Conservation (phyloP, 2,329 filamentous ascomycete species). For the Cordyceps pruinosa region DNA sequence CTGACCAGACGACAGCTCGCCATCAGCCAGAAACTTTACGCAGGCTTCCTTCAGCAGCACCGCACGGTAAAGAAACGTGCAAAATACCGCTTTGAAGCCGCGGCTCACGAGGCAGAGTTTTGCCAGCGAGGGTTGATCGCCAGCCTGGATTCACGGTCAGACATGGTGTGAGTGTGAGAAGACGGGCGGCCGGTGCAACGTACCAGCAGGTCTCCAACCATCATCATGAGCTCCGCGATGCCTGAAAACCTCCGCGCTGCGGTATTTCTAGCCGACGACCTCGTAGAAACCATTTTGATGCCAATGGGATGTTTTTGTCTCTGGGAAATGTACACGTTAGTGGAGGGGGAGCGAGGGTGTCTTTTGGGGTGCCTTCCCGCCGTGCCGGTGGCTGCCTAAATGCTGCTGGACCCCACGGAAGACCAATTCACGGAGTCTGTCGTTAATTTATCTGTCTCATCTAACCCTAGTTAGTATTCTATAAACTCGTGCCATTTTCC, state of each 20-base stretch:
- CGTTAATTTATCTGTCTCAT: no score
- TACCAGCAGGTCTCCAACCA: background rate
- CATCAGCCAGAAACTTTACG: background rate
- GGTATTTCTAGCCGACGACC: background rate
- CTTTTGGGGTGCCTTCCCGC: no score
- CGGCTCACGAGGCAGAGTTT: background rate
- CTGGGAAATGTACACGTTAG: no score
- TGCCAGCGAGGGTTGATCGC: background rate
- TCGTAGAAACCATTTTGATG: background rate
- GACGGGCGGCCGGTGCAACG: background rate
- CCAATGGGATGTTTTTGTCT: no score
- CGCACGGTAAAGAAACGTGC: background rate
- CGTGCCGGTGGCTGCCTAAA: no score
- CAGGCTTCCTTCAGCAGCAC: background rate
- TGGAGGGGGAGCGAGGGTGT: no score
- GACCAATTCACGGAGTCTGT: no score
- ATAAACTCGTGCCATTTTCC: no score
- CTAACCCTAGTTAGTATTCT: no score
- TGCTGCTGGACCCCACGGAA: no score
- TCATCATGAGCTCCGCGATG: background rate
- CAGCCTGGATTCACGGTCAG: background rate
- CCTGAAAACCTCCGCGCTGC: constrained; percentile 13
- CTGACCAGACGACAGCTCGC: background rate
- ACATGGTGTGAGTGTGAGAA: background rate
- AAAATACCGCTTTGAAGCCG: background rate